Conservation (phyloP, 2,329 filamentous ascomycete genomes). For the Penicillium sp. region DNA sequence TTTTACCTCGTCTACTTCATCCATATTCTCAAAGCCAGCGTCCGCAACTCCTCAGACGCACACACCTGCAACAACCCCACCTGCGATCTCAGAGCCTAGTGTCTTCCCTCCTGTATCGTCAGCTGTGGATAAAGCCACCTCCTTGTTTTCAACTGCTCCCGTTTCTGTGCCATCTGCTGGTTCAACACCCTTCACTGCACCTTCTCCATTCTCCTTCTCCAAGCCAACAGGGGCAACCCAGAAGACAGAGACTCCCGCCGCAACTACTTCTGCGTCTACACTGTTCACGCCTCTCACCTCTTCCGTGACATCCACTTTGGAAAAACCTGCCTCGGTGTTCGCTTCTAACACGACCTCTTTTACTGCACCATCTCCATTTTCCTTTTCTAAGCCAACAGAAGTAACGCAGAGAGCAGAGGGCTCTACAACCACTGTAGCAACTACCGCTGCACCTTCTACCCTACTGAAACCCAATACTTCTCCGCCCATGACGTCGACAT, state of each 20-base stretch:
- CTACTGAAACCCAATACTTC: background rate
- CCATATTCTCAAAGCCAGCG: background rate
- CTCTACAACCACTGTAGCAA: background rate
- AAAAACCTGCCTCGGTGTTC: background rate
- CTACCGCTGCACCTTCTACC: background rate
- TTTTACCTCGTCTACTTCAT: background rate
- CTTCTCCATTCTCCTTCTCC: background rate
- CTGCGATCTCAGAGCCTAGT: background rate
- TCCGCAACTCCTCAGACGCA: background rate
- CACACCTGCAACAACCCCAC: background rate
- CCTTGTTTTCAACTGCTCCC: background rate
- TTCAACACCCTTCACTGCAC: background rate
- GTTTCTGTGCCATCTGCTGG: background rate
- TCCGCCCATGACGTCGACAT: background rate
- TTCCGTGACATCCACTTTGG: background rate
- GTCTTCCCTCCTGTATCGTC: background rate
- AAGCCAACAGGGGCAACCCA: background rate
- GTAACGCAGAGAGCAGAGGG: background rate
- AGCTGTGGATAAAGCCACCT: background rate
- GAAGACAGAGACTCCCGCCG: background rate
- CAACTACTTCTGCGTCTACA: background rate
- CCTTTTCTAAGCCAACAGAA: constrained; percentile 4
- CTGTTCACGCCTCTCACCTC: background rate
- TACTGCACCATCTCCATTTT: background rate
- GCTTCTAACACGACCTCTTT: background rate